Percentiles rank a stretch among this genome's conserved stretches.
These are phyloP conservation scores for Rhizopus delemar DNA, from an alignment of 371 early-diverging fungal genomes.

Conservation along the genomic window DNA sequence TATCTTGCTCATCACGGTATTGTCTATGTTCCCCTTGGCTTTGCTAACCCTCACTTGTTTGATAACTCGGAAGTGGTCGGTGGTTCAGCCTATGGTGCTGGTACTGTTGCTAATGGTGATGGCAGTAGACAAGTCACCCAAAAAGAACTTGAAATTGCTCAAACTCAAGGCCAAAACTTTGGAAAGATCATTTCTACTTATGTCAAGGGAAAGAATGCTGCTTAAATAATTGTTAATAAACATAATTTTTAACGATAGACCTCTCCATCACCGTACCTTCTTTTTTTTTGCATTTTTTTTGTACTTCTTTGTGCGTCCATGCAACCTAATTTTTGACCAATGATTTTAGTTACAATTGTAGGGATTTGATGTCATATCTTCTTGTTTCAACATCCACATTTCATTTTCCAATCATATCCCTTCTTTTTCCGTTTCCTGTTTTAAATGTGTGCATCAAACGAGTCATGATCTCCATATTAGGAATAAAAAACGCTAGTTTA, in stretches of 20 bases:
- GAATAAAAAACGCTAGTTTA: too few relatives aligned
- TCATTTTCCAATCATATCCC: too few relatives aligned
- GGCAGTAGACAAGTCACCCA: conserved; percentile 66
- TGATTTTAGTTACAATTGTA: neutral
- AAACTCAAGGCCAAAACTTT: conserved; percentile 66
- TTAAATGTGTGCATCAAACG: too few relatives aligned
- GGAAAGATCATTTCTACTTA: conserved; percentile 51
- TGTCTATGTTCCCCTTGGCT: conserved; percentile 76
- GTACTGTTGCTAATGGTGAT: conserved; percentile 51
- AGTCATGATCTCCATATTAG: too few relatives aligned
- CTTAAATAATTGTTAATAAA: conserved; percentile 6
- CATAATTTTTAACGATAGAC: too few relatives aligned
- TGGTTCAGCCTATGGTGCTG: conserved; percentile 73
- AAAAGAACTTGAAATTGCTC: conserved; percentile 69
- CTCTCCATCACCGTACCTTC: too few relatives aligned
- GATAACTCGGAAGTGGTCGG: conserved; percentile 63
- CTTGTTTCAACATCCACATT: too few relatives aligned
- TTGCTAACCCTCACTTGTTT: conserved; percentile 48
- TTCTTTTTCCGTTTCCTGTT: too few relatives aligned
- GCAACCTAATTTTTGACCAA: neutral
- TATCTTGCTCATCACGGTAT: conserved; percentile 83
- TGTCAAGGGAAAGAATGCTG: conserved; percentile 31
- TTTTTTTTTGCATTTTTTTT: neutral
- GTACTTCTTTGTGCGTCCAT: neutral
- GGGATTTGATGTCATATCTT: too few relatives aligned